Evolutionary conservation across 192 early-diverging fungal species (phyloP), one percentile per base, ranked within the genome.

Genomic region (Coemansia asiatica): DNA sequence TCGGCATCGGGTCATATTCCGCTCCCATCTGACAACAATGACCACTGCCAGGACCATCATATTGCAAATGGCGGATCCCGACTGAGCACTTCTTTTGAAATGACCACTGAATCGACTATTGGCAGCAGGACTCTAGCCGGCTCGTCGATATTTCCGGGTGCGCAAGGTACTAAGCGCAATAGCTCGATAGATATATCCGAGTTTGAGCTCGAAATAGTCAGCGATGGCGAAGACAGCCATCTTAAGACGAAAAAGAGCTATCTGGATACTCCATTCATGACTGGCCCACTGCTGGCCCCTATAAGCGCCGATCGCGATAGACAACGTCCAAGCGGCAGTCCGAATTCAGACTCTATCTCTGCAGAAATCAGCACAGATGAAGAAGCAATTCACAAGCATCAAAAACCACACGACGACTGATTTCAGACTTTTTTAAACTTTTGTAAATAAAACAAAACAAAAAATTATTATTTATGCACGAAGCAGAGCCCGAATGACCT

Each of bases 401-500:
- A 60, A 23, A 60, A 60, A 28, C 59, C 59, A 28, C 59, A 60
- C 44, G 40, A 60, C 22, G 59, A 60, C 44, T 60, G 47, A 38
- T 4, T 12, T 1, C 15, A 56, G 19, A 1, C 22, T 51, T 51
- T 21, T 25, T 21, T 16, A n/a, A n/a, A n/a, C n/a, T n/a, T n/a
- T n/a, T n/a, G 23, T 23, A 21, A 51, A 44, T 16, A 44, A 44
- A 44, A 44, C 10, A 51, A 21, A 51, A 25, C 23, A 47, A 48
- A 48, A 48, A 61, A 61, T 10, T 6, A 33, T 5, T 33, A n/a
- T 5, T 35, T 66, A 63, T 51, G 61, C 66, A 36, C 83, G 71
- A 16, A 93, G 75, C 53, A 93, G 74, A 23, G 85, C 83, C 7
- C 84, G 82, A 15, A 91, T 90, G 51, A 93, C 87, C 67, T 91